Evolutionary conservation across 306 rosid genomes (phyloP).

Genomic region (Ormosia semicastrata): DNA sequence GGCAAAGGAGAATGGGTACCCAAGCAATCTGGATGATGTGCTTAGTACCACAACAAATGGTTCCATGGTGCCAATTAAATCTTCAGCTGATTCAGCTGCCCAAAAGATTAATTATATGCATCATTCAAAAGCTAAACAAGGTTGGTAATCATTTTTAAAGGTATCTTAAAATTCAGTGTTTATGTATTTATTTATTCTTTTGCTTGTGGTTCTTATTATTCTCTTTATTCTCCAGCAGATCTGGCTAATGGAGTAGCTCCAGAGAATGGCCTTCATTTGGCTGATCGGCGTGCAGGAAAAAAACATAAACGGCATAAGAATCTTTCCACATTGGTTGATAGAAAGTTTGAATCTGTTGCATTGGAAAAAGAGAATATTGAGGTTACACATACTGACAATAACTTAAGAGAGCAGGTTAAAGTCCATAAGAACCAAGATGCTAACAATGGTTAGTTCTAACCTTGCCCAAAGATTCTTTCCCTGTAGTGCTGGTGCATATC

Average conservation of each 20-base stretch:
- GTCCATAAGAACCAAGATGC: slow-evolving; percentile 38
- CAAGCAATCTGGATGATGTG: slow-evolving; percentile 40
- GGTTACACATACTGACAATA: slow-evolving; percentile 39
- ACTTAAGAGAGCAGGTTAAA: slow-evolving; percentile 44
- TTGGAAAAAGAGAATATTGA: slow-evolving; percentile 46
- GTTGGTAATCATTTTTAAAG: slow-evolving; percentile 41
- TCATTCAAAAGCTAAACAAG: slow-evolving; percentile 49
- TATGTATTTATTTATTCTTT: neutral
- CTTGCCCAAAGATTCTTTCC: slow-evolving; percentile 11
- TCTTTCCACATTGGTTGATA: slow-evolving; percentile 57
- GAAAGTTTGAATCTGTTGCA: slow-evolving; percentile 43
- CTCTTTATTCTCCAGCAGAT: slow-evolving; percentile 44
- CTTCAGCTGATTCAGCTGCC: slow-evolving; percentile 40
- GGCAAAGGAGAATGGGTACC: slow-evolving; percentile 43
- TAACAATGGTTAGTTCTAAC: slow-evolving; percentile 50
- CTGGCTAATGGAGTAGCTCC: slow-evolving; percentile 50
- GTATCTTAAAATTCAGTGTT: slow-evolving; percentile 21
- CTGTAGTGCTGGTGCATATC: neutral
- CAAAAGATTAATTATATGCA: slow-evolving; percentile 35
- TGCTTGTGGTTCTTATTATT: slow-evolving; percentile 25
- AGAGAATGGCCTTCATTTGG: slow-evolving; percentile 55
- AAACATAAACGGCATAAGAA: slow-evolving; percentile 63
- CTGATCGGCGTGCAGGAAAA: slow-evolving; percentile 66
- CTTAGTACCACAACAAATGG: slow-evolving; percentile 45
- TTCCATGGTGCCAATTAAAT: slow-evolving; percentile 32